Base-by-base conservation (phyloP, 2,329 filamentous ascomycete genomes). In the Curvularia sp. region DNA sequence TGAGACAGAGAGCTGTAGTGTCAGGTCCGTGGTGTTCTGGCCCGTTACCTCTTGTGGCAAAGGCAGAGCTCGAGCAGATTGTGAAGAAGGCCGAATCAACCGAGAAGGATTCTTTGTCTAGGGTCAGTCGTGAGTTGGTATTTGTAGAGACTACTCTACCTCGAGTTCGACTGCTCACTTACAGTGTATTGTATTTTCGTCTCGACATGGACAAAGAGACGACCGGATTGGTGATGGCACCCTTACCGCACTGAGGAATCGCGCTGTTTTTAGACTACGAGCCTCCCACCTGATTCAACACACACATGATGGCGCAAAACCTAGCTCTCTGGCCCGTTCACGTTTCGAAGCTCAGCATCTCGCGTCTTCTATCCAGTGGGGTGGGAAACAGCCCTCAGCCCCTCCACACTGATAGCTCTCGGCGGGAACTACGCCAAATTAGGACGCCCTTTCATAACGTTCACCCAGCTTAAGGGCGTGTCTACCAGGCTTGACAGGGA, bases 191-290 rank as follows among this genome's bases (percentile, higher is more conserved):
- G 66, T 64, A 70, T 62, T 58, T 67, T 65, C 63, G 70, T 64
- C 74, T 76, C 71, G 76, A 73, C 69, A 73, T 74, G 75, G 75
- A 78, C 75, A 78, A 78, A 76, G 75, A 73, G 66, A 63, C 66
- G 62, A 65, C 74, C 73, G 75, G 72, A 76, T 76, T 63, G 69
- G 74, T 75, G 62, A 65, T 69, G 65, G 62, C 61, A 63, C 68
- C 62, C 66, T 72, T 73, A 66, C 73, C 70, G 70, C 71, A 59
- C 65, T 70, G 60, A 55, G 68, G 64, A 68, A 50, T 58, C 57
- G 55, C 63, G 71, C 74, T 75, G 74, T 65, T 77, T 78, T 75
- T 72, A 71, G 65, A 52, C 49, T 63, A 55, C 58, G 61, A 60
- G 53, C 61, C 58, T 53, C 56, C 57, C 60, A 59, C 62, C 54